Evolutionary conservation across 1,284 basidiomycete species (phyloP), one percentile per base, ranked within the genome.

Genomic region (Rhodotorula sp.): DNA sequence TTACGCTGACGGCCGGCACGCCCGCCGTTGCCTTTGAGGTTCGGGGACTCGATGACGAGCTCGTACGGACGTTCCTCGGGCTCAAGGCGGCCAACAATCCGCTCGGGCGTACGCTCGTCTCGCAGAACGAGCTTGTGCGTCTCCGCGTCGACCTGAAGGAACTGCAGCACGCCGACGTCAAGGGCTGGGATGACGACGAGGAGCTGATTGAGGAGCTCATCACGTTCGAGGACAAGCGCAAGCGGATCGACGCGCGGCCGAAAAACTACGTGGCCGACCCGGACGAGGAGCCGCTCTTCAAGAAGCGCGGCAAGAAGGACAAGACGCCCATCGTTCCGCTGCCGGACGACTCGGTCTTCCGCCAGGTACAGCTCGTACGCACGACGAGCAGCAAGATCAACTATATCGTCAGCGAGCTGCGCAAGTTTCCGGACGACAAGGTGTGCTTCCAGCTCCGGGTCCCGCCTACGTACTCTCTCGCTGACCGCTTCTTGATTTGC

Each of bases 191-290:
- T n/a, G 75, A 77, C 60, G 75, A 73, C 50, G 75, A 77, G 23
- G 75, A 77, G 16, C 66, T 77, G 7, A 16, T 60, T 21, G 75
- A 77, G 61, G 75, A 77, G 53, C 21, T 77, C 16, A 63, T 70
- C 55, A 77, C 75, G 5, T 70, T 74, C 66, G 71, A 74, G 57
- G 59, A 59, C 8, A 70, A 67, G 52, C 61, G 71, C 17, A 64
- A 66, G 46, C 49, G 73, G 19, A 50, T 59, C 34, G 73, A 66
- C 41, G 44, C 66, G 3, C 50, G 9, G 19, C 48, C 63, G 8
- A 61, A 49, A 58, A 25, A 54, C 21, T 61, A 49, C 57, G 42
- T 44, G 41, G 42, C 55, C 10, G 54, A 59, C 44, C 49, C 34
- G 9, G 68, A 66, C 21, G 68, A 66, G 50, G 25, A 54, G 34